Percentiles rank a stretch among this genome's conserved stretches.
Conservation (phyloP, 169 alveolate species). For the Besnoitia besnoiti region DNA sequence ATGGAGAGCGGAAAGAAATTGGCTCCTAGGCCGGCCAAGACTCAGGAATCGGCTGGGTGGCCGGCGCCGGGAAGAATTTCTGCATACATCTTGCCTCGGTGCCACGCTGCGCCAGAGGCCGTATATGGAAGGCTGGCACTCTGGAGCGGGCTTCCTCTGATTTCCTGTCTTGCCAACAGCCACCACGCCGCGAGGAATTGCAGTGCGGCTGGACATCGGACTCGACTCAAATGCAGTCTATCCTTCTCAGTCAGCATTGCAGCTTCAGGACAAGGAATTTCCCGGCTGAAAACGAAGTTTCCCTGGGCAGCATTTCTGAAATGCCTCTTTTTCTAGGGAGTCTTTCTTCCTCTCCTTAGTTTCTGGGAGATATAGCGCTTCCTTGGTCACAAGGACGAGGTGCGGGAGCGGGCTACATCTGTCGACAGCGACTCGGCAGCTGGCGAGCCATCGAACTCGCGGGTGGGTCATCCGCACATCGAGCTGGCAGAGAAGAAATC, state of each 20-base stretch:
- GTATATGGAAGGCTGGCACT: too few species aligned
- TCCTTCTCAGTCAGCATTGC: neutral
- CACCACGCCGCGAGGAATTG: too few species aligned
- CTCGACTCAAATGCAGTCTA: neutral
- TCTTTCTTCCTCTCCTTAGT: neutral
- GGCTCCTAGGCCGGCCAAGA: too few species aligned
- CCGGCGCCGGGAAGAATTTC: too few species aligned
- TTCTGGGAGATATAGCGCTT: neutral
- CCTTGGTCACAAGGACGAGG: neutral
- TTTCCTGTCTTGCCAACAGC: too few species aligned
- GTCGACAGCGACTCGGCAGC: slow-evolving; percentile 2
- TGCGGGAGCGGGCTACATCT: neutral
- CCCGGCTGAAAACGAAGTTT: neutral
- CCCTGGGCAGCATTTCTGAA: neutral
- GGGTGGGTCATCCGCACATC: neutral
- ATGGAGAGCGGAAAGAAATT: too few species aligned
- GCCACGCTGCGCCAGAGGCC: too few species aligned
- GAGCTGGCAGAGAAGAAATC: neutral
- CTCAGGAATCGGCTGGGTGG: too few species aligned
- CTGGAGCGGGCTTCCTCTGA: too few species aligned
- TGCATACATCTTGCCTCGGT: too few species aligned
- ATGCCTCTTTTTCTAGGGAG: neutral
- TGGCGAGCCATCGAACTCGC: neutral
- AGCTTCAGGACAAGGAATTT: neutral
- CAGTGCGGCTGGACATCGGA: neutral